A percentile compares a stretch with the other conserved stretches of the same genome.
Conservation (phyloP, 2,329 filamentous ascomycete species). For the Periconia sp. region DNA sequence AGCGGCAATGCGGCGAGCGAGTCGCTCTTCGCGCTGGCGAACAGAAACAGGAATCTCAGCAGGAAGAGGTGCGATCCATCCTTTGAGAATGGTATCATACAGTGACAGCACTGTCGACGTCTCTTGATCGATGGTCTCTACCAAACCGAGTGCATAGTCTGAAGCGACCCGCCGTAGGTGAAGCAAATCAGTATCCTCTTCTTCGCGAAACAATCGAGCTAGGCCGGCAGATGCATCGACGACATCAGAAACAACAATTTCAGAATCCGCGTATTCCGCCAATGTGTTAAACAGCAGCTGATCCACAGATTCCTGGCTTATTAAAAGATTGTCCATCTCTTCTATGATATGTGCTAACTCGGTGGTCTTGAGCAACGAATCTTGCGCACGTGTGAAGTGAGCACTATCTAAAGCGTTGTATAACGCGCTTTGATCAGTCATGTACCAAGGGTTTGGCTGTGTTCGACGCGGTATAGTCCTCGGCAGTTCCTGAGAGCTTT, state of each 20-base stretch:
- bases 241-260: conserved; percentile 28
- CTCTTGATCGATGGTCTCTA: conserved; percentile 3
- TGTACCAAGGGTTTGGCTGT: background rate
- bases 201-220: conserved; percentile 15
- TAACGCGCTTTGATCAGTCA: conserved; percentile 12
- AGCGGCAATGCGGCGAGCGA: conserved; percentile 38
- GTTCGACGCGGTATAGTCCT: background rate
- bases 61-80: conserved; percentile 36
- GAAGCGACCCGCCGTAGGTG: conserved; percentile 21
- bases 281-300: conserved; percentile 18
- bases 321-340: conserved; percentile 16
- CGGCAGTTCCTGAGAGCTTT: conserved; percentile 8
- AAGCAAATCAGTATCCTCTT: conserved; percentile 1
- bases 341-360: conserved; percentile 17
- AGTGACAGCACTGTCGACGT: conserved; percentile 20
- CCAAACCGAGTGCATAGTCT: conserved; percentile 14
- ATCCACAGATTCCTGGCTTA: conserved; percentile 3
- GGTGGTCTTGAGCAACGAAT: background rate
- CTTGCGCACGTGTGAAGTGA: background rate
- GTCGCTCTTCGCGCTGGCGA: conserved; percentile 32
- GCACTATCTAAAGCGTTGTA: conserved; percentile 16
- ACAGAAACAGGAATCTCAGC: conserved; percentile 21
- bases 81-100: conserved; percentile 36
- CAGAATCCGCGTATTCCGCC: conserved; percentile 23
- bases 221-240: conserved; percentile 31